Evolutionary conservation across 108 stramenopile genomes (phyloP).

Genomic region (Pinguiococcus pyrenoidosus): DNA sequence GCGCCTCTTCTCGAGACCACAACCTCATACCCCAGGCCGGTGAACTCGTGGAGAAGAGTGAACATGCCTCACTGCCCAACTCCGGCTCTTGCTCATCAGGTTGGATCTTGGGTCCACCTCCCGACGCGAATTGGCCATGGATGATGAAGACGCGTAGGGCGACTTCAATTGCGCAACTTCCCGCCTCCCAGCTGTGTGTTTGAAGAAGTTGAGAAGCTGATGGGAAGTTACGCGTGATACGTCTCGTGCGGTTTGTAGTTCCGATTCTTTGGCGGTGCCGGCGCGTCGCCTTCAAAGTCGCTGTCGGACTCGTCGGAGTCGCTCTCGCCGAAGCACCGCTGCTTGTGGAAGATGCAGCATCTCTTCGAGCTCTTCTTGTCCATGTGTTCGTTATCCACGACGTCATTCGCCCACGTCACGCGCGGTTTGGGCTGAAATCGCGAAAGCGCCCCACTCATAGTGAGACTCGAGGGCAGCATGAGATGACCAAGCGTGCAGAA

Average conservation of each 20-base stretch:
- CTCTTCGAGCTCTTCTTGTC: slow-evolving; percentile 66
- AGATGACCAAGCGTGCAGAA: no score
- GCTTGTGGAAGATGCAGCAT: slow-evolving; percentile 83
- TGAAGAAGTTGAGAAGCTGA: not conserved
- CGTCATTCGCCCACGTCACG: slow-evolving; percentile 34
- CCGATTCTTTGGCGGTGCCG: slow-evolving; percentile 2
- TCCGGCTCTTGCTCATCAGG: no score
- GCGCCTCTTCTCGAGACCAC: no score
- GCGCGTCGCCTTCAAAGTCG: slow-evolving; percentile 5
- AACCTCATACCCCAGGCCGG: no score
- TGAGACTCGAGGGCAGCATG: no score
- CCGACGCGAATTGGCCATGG: no score
- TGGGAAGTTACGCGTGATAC: not conserved
- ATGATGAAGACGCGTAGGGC: no score
- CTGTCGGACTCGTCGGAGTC: slow-evolving; percentile 52
- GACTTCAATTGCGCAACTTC: no score
- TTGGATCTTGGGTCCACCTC: no score
- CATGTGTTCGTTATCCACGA: slow-evolving; percentile 73
- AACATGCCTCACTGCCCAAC: no score
- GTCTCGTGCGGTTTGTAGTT: not conserved
- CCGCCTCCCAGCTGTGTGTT: not conserved
- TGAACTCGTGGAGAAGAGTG: no score
- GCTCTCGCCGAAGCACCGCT: slow-evolving; percentile 59
- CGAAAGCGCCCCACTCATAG: no score
- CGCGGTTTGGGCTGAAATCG: not conserved